phyloP scores from a whole-genome alignment of 805 yeast genomes.

The Debaryomyces prosopidis region DNA sequence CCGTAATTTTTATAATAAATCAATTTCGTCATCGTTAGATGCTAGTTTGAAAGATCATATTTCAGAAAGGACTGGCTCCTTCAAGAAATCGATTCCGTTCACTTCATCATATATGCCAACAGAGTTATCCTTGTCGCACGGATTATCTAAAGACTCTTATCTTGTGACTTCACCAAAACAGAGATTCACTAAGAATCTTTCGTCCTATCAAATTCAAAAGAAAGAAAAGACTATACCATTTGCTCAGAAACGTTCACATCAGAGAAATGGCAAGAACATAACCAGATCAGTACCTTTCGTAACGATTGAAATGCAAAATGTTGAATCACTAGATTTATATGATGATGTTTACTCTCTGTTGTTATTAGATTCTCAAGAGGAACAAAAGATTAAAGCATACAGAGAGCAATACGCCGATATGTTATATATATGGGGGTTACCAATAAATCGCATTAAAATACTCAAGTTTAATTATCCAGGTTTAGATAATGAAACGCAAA shows the following conservation, averaged over 20 bases:
- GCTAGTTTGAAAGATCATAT: slow-evolving; percentile 13
- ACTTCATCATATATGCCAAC: background rate
- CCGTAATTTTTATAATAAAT: slow-evolving; percentile 13
- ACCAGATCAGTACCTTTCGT: slow-evolving; percentile 30
- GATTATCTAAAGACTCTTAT: slow-evolving; percentile 2
- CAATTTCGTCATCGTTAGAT: slow-evolving; percentile 17
- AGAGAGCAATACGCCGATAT: slow-evolving; percentile 76
- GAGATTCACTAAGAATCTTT: background rate
- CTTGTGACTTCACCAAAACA: background rate
- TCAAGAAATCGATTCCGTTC: slow-evolving; percentile 1
- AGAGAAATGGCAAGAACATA: slow-evolving; percentile 16
- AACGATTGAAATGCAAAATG: slow-evolving; percentile 48
- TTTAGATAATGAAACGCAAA: background rate
- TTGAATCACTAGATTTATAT: slow-evolving; percentile 42
- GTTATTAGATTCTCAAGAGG: slow-evolving; percentile 41
- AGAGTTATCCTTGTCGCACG: background rate
- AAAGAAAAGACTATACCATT: background rate
- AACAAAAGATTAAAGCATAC: slow-evolving; percentile 38
- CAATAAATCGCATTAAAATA: slow-evolving; percentile 75
- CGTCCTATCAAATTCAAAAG: background rate
- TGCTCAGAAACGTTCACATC: background rate
- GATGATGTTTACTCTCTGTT: slow-evolving; percentile 42
- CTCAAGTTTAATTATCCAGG: slow-evolving; percentile 59
- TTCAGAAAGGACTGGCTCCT: slow-evolving; percentile 17
- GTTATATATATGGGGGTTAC: slow-evolving; percentile 80